Base-by-base conservation (phyloP, 2,329 filamentous ascomycete genomes). In the Leptodontidium sp. region DNA sequence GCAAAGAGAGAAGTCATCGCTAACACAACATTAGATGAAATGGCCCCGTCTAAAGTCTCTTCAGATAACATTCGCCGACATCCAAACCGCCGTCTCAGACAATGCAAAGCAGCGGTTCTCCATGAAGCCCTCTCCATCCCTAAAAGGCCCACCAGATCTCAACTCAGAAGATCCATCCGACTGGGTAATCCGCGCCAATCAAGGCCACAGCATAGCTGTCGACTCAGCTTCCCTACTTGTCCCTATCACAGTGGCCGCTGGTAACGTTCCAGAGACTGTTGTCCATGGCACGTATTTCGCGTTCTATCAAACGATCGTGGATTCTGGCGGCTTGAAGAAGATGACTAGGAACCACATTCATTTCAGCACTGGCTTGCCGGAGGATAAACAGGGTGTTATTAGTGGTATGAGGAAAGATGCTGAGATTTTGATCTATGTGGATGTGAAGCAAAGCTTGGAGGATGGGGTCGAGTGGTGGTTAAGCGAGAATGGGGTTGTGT, bases 81-180 rank as follows among this genome's bases (percentile, higher is more conserved):
- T 99, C 71, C 84, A 87, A 65, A 79, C 84, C 11, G 86, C 91
- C 17, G 94, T 98, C 14, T 80, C 83, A 15, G 86, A 87, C 61
- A 97, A 93, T 77, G 92, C 95, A 77, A 99, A 99, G 82, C 92
- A 98, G 80, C 92, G 96, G 49, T 99, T 97, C 83, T 88, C 90
- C 1, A 84, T 98, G 77, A 90, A 93, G 64, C 87, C 87, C 57
- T 86, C 82, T 71, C 75, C 78, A 15, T 57, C 72, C 4, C 70
- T 76, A n/a, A 32, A 50, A 15, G 29, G 68, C 11, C 71, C 72
- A 26, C 73, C 72, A 11, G 62, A 72, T 67, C 75, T 66, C 40
- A 72, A 73, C 0, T 78, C 77, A 4, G 78, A 79, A 38, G 83
- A 91, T 61, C 85, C 93, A 0, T 79, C 85, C 0, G 85, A 91